Percentiles rank a stretch among this genome's conserved stretches.
Conservation (phyloP, 2,329 filamentous ascomycete species). For the Cercospora sp. region DNA sequence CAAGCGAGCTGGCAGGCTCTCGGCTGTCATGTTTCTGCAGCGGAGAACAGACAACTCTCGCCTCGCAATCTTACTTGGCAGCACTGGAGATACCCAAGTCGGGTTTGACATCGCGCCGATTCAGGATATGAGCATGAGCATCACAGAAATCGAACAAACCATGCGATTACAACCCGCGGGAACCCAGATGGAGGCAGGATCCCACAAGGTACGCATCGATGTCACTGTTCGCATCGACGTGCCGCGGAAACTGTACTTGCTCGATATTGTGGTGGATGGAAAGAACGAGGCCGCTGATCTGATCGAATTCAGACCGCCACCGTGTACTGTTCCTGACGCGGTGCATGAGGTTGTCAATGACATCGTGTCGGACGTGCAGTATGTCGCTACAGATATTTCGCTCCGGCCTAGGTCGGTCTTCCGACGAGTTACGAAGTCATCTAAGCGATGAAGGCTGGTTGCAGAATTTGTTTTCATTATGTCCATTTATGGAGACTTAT, state of each 20-base stretch:
- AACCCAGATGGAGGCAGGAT: conserved; percentile 6
- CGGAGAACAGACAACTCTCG: conserved; percentile 13
- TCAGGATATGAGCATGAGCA: conserved; percentile 1
- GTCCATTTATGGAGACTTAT: background rate
- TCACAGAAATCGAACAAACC: conserved; percentile 3
- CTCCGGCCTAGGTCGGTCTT: conserved; percentile 1
- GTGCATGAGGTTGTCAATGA: background rate
- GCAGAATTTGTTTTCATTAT: background rate
- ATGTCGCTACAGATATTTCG: background rate
- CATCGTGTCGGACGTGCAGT: conserved; percentile 7
- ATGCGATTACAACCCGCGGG: conserved; percentile 9
- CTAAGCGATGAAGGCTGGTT: background rate
- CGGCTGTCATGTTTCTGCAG: conserved; percentile 19
- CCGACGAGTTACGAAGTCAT: background rate
- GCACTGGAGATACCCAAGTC: conserved; percentile 20
- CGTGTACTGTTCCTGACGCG: background rate
- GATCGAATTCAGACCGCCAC: background rate
- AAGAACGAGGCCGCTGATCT: background rate
- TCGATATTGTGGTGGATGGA: background rate
- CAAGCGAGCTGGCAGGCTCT: conserved; percentile 17
- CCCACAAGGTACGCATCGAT: conserved; percentile 8
- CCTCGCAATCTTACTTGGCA: conserved; percentile 21
- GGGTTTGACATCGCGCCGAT: conserved; percentile 15
- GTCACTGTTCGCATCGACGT: conserved; percentile 3
- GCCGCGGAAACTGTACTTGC: conserved; percentile 5